Base-by-base conservation (phyloP, 345 rosid species). In the Acer campestre region DNA sequence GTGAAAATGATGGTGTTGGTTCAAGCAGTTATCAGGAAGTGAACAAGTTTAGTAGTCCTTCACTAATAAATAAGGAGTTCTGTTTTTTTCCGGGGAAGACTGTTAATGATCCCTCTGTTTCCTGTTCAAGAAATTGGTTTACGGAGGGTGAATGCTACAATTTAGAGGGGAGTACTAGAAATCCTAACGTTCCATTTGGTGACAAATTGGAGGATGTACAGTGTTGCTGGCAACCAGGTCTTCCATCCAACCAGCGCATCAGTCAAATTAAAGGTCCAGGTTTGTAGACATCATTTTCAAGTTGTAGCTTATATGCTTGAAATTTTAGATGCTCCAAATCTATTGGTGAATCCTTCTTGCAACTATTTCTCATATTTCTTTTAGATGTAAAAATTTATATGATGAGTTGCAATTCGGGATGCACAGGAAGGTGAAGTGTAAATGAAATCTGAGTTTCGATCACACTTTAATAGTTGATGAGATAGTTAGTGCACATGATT, bases 51-150 rank as follows among this genome's bases (percentile, higher is more conserved):
- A 80, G 59, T 59, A 80, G 73, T 58, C 70, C 56, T 68, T 62
- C 58, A 16, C 83, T 81, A 59, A 84, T 72, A 55, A 85, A 79
- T 78, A 84, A 84, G 85, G 94, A 89, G 80, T 81, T 90, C 79
- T 77, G 85, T 80, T 86, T 92, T 78, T 91, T 90, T 67, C 92
- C 93, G 2, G 84, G 82, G 80, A 87, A 77, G 81, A 81, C 78
- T 80, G 77, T 80, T 79, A 78, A 75, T 58, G 79, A 83, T 74
- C 80, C 69, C 68, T 82, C 77, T 44, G 82, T 81, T 18, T 83
- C 82, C 55, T 63, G 71, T 78, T 75, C 86, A 6, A 71, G 75
- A 68, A 84, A 79, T 59, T 72, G 73, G 87, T 70, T 83, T 70
- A 58, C 87, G 55, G 78, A 69, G 76, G 82, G 61, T 70, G 84